A percentile compares a stretch with the other conserved stretches of the same genome.
Conservation (phyloP, 2,329 filamentous ascomycete species). For the Metarhizium sp. region DNA sequence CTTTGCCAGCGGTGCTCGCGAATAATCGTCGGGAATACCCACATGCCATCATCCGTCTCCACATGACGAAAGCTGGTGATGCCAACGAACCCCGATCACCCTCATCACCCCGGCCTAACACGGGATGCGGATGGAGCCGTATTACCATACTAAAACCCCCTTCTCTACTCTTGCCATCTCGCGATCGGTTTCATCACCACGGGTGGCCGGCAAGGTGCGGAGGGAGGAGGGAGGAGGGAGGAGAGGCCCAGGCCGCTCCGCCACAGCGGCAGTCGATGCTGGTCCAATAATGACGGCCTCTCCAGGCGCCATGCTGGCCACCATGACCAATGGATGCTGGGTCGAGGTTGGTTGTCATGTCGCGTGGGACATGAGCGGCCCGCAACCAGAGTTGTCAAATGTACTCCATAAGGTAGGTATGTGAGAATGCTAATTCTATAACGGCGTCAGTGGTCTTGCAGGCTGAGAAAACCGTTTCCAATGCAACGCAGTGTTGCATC, state of each 20-base stretch:
- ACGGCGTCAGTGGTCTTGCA: background rate
- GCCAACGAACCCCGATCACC: background rate
- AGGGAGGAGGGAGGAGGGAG: too few relatives aligned
- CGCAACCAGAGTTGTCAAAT: background rate
- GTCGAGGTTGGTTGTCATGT: background rate
- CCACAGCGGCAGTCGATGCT: too few relatives aligned
- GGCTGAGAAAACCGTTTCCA: background rate
- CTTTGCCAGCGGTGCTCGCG: background rate
- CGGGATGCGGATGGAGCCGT: background rate
- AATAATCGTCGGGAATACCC: background rate
- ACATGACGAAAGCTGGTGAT: background rate
- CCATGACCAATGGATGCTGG: background rate
- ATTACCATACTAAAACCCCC: background rate
- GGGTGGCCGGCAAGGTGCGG: background rate
- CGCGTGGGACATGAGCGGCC: background rate
- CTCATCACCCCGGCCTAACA: background rate
- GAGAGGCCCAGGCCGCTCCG: too few relatives aligned
- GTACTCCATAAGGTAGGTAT: background rate
- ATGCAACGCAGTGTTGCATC: constrained; percentile 4
- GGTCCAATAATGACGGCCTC: too few relatives aligned
- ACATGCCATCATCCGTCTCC: background rate
- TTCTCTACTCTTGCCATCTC: background rate
- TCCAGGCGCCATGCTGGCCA: too few relatives aligned
- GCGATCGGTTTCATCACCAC: background rate
- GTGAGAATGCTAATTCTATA: too few relatives aligned